A percentile compares a stretch with the other conserved stretches of the same genome.
Evolutionary conservation across 805 yeast genomes (phyloP).

Genomic region (Limtongozyma cylindracea): DNA sequence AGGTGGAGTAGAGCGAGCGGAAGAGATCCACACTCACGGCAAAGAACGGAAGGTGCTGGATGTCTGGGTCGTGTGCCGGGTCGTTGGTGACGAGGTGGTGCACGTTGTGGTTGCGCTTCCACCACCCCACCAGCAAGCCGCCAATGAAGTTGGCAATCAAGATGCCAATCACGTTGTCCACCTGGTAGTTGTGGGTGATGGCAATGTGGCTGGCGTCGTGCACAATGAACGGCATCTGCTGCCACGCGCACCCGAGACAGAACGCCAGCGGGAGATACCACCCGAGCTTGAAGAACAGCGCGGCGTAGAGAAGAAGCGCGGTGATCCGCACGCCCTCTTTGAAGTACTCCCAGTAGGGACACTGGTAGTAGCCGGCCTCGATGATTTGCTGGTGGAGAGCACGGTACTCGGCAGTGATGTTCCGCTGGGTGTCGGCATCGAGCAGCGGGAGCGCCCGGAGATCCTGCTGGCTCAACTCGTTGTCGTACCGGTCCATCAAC

Average conservation of each 20-base stretch:
- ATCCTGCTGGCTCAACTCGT: slow-evolving; percentile 26
- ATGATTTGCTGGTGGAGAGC: slow-evolving; percentile 28
- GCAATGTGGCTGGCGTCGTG: slow-evolving; percentile 83
- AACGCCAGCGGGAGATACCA: slow-evolving; percentile 32
- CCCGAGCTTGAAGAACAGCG: slow-evolving; percentile 17
- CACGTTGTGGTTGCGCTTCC: slow-evolving; percentile 88
- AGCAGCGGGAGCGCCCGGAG: slow-evolving; percentile 30
- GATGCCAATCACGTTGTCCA: slow-evolving; percentile 55
- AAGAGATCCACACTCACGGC: slow-evolving; percentile 59
- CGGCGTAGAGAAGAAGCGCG: slow-evolving; percentile 22
- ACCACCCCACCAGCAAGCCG: slow-evolving; percentile 84
- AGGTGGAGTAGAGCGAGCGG: slow-evolving; percentile 52
- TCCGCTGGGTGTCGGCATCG: slow-evolving; percentile 40
- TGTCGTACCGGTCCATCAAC: slow-evolving; percentile 31
- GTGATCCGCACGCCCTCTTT: slow-evolving; percentile 39
- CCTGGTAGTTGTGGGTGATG: slow-evolving; percentile 55
- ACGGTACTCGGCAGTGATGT: slow-evolving; percentile 29
- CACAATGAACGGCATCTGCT: slow-evolving; percentile 66
- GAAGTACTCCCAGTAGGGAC: slow-evolving; percentile 51
- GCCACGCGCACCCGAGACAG: slow-evolving; percentile 61
- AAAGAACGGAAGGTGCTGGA: slow-evolving; percentile 79
- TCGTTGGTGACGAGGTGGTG: slow-evolving; percentile 83
- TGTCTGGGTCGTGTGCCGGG: slow-evolving; percentile 86
- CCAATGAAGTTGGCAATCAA: slow-evolving; percentile 57
- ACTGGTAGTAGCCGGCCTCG: slow-evolving; percentile 37